phyloP scores from a whole-genome alignment of 2,329 filamentous ascomycete species.

The Penicillium griseofulvum region DNA sequence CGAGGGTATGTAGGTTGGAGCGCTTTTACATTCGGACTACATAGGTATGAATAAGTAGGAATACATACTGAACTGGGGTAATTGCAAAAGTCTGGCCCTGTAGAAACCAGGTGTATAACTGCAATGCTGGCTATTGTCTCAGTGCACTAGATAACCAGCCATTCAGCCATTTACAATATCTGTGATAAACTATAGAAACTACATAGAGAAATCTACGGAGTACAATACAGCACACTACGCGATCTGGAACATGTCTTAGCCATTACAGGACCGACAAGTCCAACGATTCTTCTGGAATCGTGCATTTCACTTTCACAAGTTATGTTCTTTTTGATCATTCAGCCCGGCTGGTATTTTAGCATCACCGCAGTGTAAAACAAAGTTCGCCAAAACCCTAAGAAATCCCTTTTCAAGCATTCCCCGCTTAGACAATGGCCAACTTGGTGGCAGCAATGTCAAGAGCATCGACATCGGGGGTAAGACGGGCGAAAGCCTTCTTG shows the following conservation, averaged over 20 bases:
- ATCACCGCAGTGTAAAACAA: constrained; percentile 43
- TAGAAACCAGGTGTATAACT: not conserved
- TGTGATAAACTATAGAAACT: not conserved
- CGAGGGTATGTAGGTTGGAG: too few relatives aligned
- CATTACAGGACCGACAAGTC: constrained; percentile 14
- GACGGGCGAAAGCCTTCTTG: constrained; percentile 98
- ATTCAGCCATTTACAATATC: not conserved
- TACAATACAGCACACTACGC: not conserved
- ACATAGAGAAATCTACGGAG: not conserved
- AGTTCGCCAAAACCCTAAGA: constrained; percentile 48
- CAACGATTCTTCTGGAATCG: constrained; percentile 15
- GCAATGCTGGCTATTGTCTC: not conserved
- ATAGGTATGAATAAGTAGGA: not conserved
- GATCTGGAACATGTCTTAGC: constrained; percentile 1
- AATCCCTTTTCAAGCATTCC: constrained; percentile 29
- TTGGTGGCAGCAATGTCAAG: constrained; percentile 99
- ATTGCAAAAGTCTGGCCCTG: too few relatives aligned
- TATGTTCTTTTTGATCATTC: constrained; percentile 40
- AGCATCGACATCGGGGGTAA: constrained; percentile 95
- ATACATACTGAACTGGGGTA: not conserved
- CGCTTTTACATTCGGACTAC: not conserved
- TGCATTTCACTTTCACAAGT: constrained; percentile 23
- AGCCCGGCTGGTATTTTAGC: constrained; percentile 40
- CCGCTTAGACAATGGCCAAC: constrained; percentile 86
- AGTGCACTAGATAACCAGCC: too few relatives aligned